Percentiles rank a stretch among this genome's conserved stretches.
These are phyloP conservation scores for Spiraea crenata DNA, from an alignment of 331 rosid genomes.

Conservation along the genomic window DNA sequence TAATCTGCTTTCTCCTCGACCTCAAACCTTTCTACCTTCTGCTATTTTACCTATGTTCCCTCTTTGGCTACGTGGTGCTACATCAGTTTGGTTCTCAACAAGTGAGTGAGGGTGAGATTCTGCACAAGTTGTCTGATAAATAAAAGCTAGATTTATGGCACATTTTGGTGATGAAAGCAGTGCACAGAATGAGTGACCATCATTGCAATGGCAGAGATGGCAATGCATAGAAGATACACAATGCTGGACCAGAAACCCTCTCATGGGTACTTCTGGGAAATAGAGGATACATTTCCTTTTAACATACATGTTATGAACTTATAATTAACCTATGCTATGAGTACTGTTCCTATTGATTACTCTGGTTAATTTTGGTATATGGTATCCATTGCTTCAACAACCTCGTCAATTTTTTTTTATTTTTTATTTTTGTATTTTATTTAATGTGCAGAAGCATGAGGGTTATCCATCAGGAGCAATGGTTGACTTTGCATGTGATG, in stretches of 20 bases:
- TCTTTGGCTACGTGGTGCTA: too few relatives aligned
- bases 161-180: not conserved
- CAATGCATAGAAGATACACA: not conserved
- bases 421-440: slow-evolving; percentile 14
- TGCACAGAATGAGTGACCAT: not conserved
- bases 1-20: too few relatives aligned
- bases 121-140: not conserved
- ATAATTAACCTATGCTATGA: not conserved
- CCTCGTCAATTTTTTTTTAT: slow-evolving; percentile 11
- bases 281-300: not conserved
- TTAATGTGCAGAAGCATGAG: slow-evolving; percentile 54
- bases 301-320: not conserved
- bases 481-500: slow-evolving; percentile 87
- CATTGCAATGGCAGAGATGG: not conserved
- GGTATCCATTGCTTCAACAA: slow-evolving; percentile 15
- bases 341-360: not conserved
- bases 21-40: too few relatives aligned
- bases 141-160: not conserved
- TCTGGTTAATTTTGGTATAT: slow-evolving; percentile 1
- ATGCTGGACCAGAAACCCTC: not conserved
- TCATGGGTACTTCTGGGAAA: not conserved
- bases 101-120: not conserved
- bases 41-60: too few relatives aligned
- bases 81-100: not conserved
- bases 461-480: slow-evolving; percentile 92